phyloP scores from a whole-genome alignment of 2,329 filamentous ascomycete species.

The Penicillium sp. region DNA sequence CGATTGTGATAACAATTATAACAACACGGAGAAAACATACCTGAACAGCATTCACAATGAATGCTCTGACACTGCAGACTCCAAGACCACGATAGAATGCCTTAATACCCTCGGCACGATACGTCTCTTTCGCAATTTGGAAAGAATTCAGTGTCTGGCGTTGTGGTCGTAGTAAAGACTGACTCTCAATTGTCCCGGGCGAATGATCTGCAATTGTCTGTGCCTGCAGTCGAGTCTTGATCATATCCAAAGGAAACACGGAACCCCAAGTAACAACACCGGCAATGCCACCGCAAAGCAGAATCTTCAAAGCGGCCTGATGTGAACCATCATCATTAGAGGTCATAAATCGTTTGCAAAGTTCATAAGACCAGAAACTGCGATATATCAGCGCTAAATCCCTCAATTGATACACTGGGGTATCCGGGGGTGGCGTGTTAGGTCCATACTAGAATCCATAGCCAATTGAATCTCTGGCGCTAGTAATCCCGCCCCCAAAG shows the following conservation, averaged over 20 bases:
- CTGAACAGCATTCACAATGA: slow-evolving; percentile 88
- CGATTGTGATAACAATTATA: neutral
- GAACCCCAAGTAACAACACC: slow-evolving; percentile 87
- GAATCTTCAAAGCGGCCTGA: slow-evolving; percentile 59
- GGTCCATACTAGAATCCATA: slow-evolving; percentile 81
- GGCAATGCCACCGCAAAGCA: slow-evolving; percentile 83
- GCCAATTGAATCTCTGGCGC: slow-evolving; percentile 80
- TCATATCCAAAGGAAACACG: slow-evolving; percentile 85
- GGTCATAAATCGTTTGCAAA: slow-evolving; percentile 62
- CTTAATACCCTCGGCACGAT: slow-evolving; percentile 59
- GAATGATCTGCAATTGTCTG: slow-evolving; percentile 49
- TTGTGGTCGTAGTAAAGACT: slow-evolving; percentile 21
- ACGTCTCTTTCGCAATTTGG: slow-evolving; percentile 65
- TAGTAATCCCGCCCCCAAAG: slow-evolving; percentile 76
- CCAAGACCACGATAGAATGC: slow-evolving; percentile 73
- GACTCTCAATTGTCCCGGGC: slow-evolving; percentile 24
- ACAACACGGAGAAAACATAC: slow-evolving; percentile 33
- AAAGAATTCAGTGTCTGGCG: slow-evolving; percentile 53
- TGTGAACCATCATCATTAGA: slow-evolving; percentile 48
- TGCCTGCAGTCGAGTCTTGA: slow-evolving; percentile 90
- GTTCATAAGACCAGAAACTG: slow-evolving; percentile 85
- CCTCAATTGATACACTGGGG: slow-evolving; percentile 11
- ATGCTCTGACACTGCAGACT: slow-evolving; percentile 81
- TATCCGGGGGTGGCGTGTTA: slow-evolving; percentile 10
- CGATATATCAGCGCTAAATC: slow-evolving; percentile 1